Base-by-base conservation (phyloP, 202 grass and related monocot species). In the Tripidium arundinaceum region DNA sequence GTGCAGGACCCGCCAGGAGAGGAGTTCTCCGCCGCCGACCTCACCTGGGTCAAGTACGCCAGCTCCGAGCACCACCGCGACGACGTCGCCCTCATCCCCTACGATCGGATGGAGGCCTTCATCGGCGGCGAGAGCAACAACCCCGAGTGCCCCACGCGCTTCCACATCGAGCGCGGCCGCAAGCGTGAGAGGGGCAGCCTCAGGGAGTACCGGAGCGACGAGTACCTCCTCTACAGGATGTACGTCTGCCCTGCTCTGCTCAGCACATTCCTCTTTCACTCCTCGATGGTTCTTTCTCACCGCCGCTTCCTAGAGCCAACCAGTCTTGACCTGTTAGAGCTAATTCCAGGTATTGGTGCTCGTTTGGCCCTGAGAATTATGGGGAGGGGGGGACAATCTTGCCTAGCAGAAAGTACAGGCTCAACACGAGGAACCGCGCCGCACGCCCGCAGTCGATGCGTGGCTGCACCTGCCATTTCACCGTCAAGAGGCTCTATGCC, bases 311-410 rank as follows among this genome's bases (percentile, higher is more conserved):
- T 70, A 27, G 54, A 58, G 54, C 13, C 2, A 43, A 10, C 7
- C 1, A 16, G 5, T 70, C 3, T 33, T 64, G 0, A 63, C 43
- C 49, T 52, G 55, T 70, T 7, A 38, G 10, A 55, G 24, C 64
- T 36, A 34, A 40, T 80, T 45, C 63, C 75, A 97, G 94, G 76
- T 97, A 94, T 63, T 97, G 94, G 94, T 97, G 91, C 61, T 97
- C 94, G 16, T 97, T 97, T 81, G 94, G 94, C 41, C 94, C 94
- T 2, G 94, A 97, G 81, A 97, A 97, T 65, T 97, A 94, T 66
- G 91, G 91, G 25, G 91, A 97, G 79, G 94, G 85, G 64, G 87
- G 94, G 21, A 84, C 78, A n/a, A 93, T 93, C 46, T 86, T 97
- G 36, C 91, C 94, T 2, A 97, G 91, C 73, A 86, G 91, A 46